A percentile compares a stretch with the other conserved stretches of the same genome.
These are phyloP conservation scores for Basipetospora chlamydospora DNA, from an alignment of 2,329 filamentous ascomycete species.

Conservation along the genomic window DNA sequence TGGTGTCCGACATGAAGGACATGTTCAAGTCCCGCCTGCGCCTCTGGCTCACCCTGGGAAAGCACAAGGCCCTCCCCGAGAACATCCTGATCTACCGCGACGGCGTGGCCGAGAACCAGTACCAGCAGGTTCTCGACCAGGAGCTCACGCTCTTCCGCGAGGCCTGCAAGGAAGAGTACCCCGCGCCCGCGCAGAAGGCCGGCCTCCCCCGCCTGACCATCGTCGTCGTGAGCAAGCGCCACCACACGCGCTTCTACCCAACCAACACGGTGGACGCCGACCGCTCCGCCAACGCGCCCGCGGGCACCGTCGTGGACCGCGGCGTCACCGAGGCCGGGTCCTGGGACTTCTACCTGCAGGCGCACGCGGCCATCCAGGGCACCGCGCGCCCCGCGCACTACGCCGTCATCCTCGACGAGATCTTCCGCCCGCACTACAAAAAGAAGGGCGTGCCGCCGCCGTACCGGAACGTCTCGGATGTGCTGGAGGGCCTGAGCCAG, in stretches of 20 bases:
- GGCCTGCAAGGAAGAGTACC: slow-evolving; percentile 35
- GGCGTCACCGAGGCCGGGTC: slow-evolving; percentile 59
- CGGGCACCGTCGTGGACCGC: slow-evolving; percentile 75
- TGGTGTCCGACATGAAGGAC: slow-evolving; percentile 47
- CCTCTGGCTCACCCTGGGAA: slow-evolving; percentile 34
- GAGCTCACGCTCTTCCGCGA: slow-evolving; percentile 54
- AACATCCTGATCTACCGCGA: slow-evolving; percentile 80
- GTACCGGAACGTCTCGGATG: slow-evolving; percentile 39
- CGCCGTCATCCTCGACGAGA: slow-evolving; percentile 56
- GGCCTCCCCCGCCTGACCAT: slow-evolving; percentile 50
- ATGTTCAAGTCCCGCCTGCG: slow-evolving; percentile 51
- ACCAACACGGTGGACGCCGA: slow-evolving; percentile 32
- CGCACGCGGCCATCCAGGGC: slow-evolving; percentile 63
- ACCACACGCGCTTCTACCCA: slow-evolving; percentile 79
- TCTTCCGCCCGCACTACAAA: slow-evolving; percentile 35
- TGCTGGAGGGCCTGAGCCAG: slow-evolving; percentile 59
- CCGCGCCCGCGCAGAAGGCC: slow-evolving; percentile 14
- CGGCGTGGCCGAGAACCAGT: slow-evolving; percentile 80
- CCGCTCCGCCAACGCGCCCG: slow-evolving; percentile 49
- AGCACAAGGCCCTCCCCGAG: slow-evolving; percentile 38
- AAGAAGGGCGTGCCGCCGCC: slow-evolving; percentile 16
- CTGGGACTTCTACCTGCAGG: slow-evolving; percentile 78
- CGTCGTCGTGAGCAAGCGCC: slow-evolving; percentile 73
- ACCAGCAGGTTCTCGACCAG: slow-evolving; percentile 46
- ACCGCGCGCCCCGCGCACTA: slow-evolving; percentile 80